Conservation (phyloP, 768 basidiomycete species). For the Suillus americanus region DNA sequence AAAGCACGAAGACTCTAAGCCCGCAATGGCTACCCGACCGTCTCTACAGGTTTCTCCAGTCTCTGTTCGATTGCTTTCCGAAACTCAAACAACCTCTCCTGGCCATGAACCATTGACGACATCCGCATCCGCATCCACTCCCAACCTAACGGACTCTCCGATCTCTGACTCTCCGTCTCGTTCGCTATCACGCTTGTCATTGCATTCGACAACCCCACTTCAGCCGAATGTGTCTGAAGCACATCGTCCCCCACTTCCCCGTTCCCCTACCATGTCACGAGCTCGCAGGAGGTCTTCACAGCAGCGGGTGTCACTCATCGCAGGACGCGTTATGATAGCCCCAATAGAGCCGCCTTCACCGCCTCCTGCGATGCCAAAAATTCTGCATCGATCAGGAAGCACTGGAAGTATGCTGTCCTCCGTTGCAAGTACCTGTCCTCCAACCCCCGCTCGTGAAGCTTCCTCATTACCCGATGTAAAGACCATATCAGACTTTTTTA, state of each 20-base stretch:
- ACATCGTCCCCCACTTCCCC: conserved; percentile 34
- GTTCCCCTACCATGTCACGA: conserved; percentile 59
- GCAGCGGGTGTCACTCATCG: conserved; percentile 80
- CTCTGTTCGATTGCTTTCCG: conserved; percentile 23
- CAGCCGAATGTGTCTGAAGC: conserved; percentile 19
- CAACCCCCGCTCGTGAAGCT: conserved; percentile 48
- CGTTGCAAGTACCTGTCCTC: conserved; percentile 59
- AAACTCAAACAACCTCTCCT: conserved; percentile 21
- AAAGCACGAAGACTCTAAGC: conserved; percentile 9
- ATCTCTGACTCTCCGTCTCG: conserved; percentile 29
- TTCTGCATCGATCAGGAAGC: conserved; percentile 64
- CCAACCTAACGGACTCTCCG: conserved; percentile 31
- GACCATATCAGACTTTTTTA: conserved; percentile 82
- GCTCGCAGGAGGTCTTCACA: conserved; percentile 79
- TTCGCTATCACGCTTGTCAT: conserved; percentile 10
- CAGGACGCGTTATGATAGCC: conserved; percentile 77
- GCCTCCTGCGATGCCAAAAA: conserved; percentile 57
- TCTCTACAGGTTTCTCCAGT: conserved; percentile 16
- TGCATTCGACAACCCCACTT: conserved; percentile 13
- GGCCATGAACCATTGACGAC: conserved; percentile 28
- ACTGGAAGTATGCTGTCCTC: conserved; percentile 62
- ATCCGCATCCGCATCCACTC: conserved; percentile 28
- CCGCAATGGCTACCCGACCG: conserved; percentile 10
- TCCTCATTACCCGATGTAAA: conserved; percentile 49
- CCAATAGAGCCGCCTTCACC: conserved; percentile 74